phyloP scores from a whole-genome alignment of 2,329 filamentous ascomycete species.

The Fusarium duplospermum region DNA sequence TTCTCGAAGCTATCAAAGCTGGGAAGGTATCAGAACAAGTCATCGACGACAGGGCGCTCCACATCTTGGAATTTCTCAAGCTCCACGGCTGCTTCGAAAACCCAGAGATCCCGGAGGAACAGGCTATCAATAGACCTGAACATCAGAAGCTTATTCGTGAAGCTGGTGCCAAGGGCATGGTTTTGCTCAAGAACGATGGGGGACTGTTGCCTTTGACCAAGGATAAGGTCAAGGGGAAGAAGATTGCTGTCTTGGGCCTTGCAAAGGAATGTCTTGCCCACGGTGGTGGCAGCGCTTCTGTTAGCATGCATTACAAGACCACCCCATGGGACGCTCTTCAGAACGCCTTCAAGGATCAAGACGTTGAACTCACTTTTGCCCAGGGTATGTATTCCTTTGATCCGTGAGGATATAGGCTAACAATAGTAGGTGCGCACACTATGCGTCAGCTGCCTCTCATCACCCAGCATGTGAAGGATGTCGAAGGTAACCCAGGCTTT shows the following conservation, averaged over 20 bases:
- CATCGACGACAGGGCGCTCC: slow-evolving; percentile 5
- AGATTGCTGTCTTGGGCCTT: slow-evolving; percentile 44
- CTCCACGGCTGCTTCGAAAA: slow-evolving; percentile 14
- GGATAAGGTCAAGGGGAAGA: slow-evolving; percentile 38
- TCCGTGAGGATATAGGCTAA: background rate
- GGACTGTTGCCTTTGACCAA: slow-evolving; percentile 65
- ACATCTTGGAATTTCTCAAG: slow-evolving; percentile 10
- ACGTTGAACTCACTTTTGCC: slow-evolving; percentile 38
- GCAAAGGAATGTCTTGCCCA: slow-evolving; percentile 42
- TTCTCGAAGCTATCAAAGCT: slow-evolving; percentile 10
- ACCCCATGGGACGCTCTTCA: slow-evolving; percentile 44
- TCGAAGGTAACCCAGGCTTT: slow-evolving; percentile 44
- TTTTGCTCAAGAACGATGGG: slow-evolving; percentile 71
- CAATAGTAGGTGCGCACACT: slow-evolving; percentile 9
- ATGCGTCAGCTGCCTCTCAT: slow-evolving; percentile 24
- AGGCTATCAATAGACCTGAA: slow-evolving; percentile 42
- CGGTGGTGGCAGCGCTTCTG: slow-evolving; percentile 32
- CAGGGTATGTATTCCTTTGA: background rate
- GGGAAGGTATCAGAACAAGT: slow-evolving; percentile 10
- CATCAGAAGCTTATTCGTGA: slow-evolving; percentile 56
- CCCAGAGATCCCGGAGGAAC: slow-evolving; percentile 15
- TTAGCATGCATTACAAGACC: slow-evolving; percentile 46
- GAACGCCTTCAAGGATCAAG: slow-evolving; percentile 27
- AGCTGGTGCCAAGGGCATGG: slow-evolving; percentile 49
- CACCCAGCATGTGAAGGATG: slow-evolving; percentile 34